Evolutionary conservation across 2,329 filamentous ascomycete genomes (phyloP), one percentile per base, ranked within the genome.

Genomic region (Paecilomyces variotii): DNA sequence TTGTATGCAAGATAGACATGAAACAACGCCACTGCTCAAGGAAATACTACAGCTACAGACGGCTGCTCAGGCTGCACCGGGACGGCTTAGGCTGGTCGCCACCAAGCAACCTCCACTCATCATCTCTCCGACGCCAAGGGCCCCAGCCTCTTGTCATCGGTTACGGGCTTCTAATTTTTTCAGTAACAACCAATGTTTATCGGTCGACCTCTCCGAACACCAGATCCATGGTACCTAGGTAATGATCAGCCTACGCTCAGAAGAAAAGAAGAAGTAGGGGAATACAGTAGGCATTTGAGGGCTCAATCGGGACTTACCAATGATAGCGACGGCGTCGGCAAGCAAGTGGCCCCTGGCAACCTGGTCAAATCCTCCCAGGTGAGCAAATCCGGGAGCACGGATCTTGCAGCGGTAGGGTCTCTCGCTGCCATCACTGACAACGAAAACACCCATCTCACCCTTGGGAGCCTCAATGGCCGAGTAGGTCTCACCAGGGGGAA

Each of bases 401-500:
- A 99, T 97, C 81, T 97, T 95, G 79, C 94, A 97, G 71, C 95
- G 85, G 81, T 99, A 99, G 53, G 94, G 94, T 71, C 94, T 84
- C 84, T 99, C 94, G 73, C 87, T 94, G 63, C 94, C 94, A 73
- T 99, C 94, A 73, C 90, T 96, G 70, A 99, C 94, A 56, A 99
- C 80, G 74, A 89, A 99, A 52, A 99, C 94, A 74, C 89, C 94
- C 94, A 99, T 99, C 81, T 99, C 94, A 69, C 94, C 94, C 87
- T 99, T 99, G 61, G 94, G 94, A n/a, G 95, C 94, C 82, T 99
- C 94, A 64, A 99, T 99, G 62, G 89, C 93, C 53, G 88, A 92
- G 82, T 99, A 99, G 4, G 94, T 99, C 82, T 99, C 94, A 63
- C 94, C 95, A 6, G 95, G 94, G 51, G 94, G 94, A 3, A 99